These are phyloP conservation scores for Magnusiomyces ingens DNA, from an alignment of 1,139 yeast genomes.

Conservation along the genomic window DNA sequence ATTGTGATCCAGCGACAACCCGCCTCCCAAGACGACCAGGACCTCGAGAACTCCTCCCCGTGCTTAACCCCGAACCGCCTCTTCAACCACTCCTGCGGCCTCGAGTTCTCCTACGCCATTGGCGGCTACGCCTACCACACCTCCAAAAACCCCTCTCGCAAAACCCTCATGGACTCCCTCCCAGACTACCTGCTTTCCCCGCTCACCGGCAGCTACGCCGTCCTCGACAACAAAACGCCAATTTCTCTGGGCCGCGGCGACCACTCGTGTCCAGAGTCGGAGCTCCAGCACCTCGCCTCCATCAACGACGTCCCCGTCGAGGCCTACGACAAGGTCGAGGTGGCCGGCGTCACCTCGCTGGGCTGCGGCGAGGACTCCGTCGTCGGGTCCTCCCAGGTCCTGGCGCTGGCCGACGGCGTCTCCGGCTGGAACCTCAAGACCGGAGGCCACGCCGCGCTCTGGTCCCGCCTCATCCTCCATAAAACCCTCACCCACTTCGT, in stretches of 20 bases:
- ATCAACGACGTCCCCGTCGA: slow-evolving; percentile 9
- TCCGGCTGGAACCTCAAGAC: slow-evolving; percentile 50
- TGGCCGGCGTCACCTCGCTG: slow-evolving; percentile 11
- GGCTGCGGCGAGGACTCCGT: slow-evolving; percentile 52
- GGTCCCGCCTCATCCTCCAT: slow-evolving; percentile 48
- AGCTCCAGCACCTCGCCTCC: background rate
- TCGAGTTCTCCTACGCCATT: slow-evolving; percentile 9
- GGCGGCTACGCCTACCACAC: slow-evolving; percentile 13
- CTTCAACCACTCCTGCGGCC: background rate
- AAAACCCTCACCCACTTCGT: slow-evolving; percentile 36
- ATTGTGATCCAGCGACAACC: slow-evolving; percentile 1
- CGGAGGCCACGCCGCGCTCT: slow-evolving; percentile 43
- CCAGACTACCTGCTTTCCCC: slow-evolving; percentile 10
- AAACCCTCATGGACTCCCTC: slow-evolving; percentile 9
- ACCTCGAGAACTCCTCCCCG: background rate
- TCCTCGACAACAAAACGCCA: background rate
- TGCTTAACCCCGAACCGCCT: background rate
- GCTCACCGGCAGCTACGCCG: slow-evolving; percentile 6
- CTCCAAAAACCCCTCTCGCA: slow-evolving; percentile 13
- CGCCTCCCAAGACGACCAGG: background rate
- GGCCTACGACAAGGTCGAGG: slow-evolving; percentile 10
- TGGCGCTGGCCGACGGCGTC: slow-evolving; percentile 58
- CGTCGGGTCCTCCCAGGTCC: slow-evolving; percentile 48
- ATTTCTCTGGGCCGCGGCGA: background rate
- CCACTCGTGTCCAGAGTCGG: background rate